Conservation (phyloP, 2,329 filamentous ascomycete species). For the Fusarium sp. region DNA sequence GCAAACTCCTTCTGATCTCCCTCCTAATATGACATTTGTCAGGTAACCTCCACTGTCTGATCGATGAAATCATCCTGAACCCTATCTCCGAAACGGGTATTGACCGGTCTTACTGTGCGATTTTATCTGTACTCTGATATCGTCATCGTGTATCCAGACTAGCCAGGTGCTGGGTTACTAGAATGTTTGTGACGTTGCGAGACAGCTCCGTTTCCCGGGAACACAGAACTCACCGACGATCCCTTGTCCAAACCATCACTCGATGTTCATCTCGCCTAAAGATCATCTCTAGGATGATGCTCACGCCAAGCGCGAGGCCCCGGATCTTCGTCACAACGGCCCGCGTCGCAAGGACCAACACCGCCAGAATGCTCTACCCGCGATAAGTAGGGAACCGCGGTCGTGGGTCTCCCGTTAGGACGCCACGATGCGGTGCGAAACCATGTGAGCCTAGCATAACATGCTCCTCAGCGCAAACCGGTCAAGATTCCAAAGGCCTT, state of each 20-base stretch:
- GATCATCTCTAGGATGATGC: not conserved
- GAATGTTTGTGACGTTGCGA: slow-evolving; percentile 24
- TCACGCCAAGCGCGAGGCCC: not conserved
- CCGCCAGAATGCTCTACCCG: not conserved
- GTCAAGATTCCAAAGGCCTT: not conserved
- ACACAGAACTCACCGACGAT: not conserved
- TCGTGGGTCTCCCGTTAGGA: slow-evolving; percentile 4
- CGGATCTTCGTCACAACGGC: slow-evolving; percentile 9
- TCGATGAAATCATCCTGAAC: slow-evolving; percentile 28
- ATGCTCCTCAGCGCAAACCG: not conserved
- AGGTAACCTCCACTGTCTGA: not conserved
- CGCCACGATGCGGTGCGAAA: slow-evolving; percentile 5
- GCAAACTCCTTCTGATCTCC: not conserved
- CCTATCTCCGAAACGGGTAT: slow-evolving; percentile 10
- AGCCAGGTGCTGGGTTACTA: not conserved
- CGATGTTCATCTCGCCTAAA: not conserved
- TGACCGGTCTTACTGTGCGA: slow-evolving; percentile 9
- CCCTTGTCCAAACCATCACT: not conserved
- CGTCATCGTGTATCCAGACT: not conserved
- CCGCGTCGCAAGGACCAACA: slow-evolving; percentile 6
- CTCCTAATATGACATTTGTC: not conserved
- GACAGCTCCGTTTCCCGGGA: slow-evolving; percentile 11
- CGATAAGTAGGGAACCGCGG: not conserved
- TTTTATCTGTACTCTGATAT: not conserved
- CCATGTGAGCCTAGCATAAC: not conserved